These are phyloP conservation scores for Pyronema omphalodes DNA, from an alignment of 495 filamentous ascomycete genomes.

Conservation along the genomic window DNA sequence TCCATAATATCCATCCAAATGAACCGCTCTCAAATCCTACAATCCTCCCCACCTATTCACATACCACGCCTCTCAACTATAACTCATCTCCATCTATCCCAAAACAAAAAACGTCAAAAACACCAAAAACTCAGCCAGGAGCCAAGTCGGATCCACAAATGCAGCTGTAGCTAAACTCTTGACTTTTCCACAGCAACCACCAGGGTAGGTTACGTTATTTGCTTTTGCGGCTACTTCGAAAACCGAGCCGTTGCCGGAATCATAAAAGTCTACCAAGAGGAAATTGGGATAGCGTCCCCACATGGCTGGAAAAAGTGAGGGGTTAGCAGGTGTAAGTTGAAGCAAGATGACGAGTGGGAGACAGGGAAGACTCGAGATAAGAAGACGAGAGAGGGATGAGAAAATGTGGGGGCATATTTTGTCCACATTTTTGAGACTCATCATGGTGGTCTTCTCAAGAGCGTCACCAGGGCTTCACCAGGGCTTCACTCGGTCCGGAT, in stretches of 20 bases:
- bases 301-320: constrained; percentile 17
- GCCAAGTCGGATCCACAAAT: neutral
- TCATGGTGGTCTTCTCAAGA: too few relatives aligned
- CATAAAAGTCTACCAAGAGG: constrained; percentile 59
- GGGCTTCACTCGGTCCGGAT: neutral
- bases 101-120: neutral
- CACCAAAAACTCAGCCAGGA: neutral
- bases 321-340: neutral
- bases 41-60: neutral
- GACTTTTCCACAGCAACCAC: constrained; percentile 14
- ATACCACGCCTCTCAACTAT: neutral
- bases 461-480: too few relatives aligned
- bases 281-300: constrained; percentile 69
- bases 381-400: too few relatives aligned
- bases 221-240: constrained; percentile 73
- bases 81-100: neutral
- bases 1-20: neutral
- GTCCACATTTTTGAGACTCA: too few relatives aligned
- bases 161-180: constrained; percentile 26
- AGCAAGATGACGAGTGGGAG: too few relatives aligned
- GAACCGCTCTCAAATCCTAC: neutral
- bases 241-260: constrained; percentile 48
- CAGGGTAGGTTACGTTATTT: constrained; percentile 45
- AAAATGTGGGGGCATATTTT: too few relatives aligned
- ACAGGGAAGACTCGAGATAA: too few relatives aligned